Evolutionary conservation across 176 grass and related monocot species (phyloP).

Genomic region (Otatea glauca): DNA sequence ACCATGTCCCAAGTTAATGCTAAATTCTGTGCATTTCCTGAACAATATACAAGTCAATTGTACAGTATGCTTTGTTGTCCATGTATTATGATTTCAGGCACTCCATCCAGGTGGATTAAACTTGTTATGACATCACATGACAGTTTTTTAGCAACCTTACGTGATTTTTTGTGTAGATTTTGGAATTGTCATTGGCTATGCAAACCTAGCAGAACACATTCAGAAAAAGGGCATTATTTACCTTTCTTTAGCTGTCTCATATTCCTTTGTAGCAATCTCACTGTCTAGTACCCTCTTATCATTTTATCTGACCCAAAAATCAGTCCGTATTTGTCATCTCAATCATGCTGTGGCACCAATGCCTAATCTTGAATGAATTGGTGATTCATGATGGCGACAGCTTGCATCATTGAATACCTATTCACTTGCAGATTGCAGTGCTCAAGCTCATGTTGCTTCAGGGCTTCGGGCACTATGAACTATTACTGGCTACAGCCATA

Average conservation of each 20-base stretch:
- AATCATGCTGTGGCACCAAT: slow-evolving; percentile 7
- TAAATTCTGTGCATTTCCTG: not conserved
- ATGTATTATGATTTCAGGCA: not conserved
- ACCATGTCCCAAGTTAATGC: slow-evolving; percentile 4
- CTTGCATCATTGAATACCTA: not conserved
- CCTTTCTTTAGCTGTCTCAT: not conserved
- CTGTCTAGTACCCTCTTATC: not conserved
- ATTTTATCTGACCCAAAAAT: slow-evolving; percentile 28
- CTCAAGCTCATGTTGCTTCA: slow-evolving; percentile 28
- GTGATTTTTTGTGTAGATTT: not conserved
- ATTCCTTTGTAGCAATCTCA: not conserved
- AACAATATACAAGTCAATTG: not conserved
- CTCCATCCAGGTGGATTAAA: not conserved
- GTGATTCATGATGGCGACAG: not conserved
- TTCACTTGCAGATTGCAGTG: not conserved
- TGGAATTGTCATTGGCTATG: not conserved
- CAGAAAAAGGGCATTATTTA: not conserved
- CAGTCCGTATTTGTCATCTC: not conserved
- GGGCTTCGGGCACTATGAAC: slow-evolving; percentile 7
- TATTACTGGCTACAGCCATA: slow-evolving; percentile 4
- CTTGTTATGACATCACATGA: slow-evolving; percentile 16
- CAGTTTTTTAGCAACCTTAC: not conserved
- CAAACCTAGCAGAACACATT: slow-evolving; percentile 13
- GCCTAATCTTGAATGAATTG: not conserved
- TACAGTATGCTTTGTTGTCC: not conserved